Evolutionary conservation across 2,329 filamentous ascomycete species (phyloP), one percentile per base, ranked within the genome.

Genomic region (Fusarium mundagurra): DNA sequence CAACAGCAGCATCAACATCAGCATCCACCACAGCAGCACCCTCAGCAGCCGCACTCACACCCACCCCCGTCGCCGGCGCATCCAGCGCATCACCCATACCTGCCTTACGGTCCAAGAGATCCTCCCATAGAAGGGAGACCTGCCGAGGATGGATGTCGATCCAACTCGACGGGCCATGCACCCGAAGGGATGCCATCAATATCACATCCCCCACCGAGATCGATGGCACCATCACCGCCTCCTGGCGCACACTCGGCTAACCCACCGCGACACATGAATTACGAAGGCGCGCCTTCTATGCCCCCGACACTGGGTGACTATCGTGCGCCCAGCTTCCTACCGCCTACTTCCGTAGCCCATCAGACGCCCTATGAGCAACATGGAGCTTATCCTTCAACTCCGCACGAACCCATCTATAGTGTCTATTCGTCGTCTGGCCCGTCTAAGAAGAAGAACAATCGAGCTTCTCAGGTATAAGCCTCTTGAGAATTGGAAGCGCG

Each of bases 371-470:
- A 86, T 61, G 84, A 85, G 43, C 75, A 77, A 29, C 80, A 80
- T 43, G 63, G 77, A 17, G 70, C 71, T 38, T 84, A 82, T 48
- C 61, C 72, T 36, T 66, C 71, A 20, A 83, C 79, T 8, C 12
- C 27, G 48, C 81, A 82, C 60, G 80, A 86, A 73, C 71, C 82
- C 50, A 81, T 83, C 64, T 82, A 83, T 66, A 81, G 79, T 34
- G 79, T 88, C 13, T 87, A 87, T 67, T 78, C 85, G 8, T 82
- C 86, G 13, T 83, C 83, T 8, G 83, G 84, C 8, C 75, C 79
- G 20, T 75, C 80, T 8, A 90, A 91, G 81, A 87, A 89, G 78
- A 92, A 92, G 82, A 89, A 89, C 24, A 90, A 90, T 58, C 85
- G 90, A 75, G 90, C 90, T 34, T 91, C 90, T 13, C 90, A 92